Conservation (phyloP, 108 stramenopile species). For the Fragilaria crotonensis region DNA sequence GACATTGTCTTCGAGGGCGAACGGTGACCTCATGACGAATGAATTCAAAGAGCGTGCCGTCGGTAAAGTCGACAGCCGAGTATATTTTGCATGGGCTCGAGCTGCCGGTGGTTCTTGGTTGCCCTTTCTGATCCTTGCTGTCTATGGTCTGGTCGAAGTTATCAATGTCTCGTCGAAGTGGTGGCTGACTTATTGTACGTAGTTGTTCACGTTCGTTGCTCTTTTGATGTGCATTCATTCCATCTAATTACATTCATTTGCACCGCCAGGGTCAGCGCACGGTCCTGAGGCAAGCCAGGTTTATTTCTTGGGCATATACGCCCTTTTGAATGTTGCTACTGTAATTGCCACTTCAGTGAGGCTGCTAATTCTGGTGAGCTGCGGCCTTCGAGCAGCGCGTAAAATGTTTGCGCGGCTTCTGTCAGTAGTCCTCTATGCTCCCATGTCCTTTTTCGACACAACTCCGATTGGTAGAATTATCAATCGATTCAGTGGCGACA, state of each 20-base stretch:
- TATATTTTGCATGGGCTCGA: slow-evolving; percentile 68
- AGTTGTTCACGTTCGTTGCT: slow-evolving; percentile 1
- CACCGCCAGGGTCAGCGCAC: slow-evolving; percentile 3
- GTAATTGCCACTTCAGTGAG: slow-evolving; percentile 37
- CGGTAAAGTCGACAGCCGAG: slow-evolving; percentile 45
- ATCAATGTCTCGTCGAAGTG: slow-evolving; percentile 52
- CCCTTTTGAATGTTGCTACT: slow-evolving; percentile 43
- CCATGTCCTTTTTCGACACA: slow-evolving; percentile 80
- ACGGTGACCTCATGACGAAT: slow-evolving; percentile 1
- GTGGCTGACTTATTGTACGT: slow-evolving; percentile 69
- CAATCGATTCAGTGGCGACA: slow-evolving; percentile 62
- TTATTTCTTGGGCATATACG: slow-evolving; percentile 44
- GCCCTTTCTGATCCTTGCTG: slow-evolving; percentile 37
- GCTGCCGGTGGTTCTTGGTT: slow-evolving; percentile 71
- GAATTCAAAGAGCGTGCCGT: slow-evolving; percentile 8
- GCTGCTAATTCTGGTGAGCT: slow-evolving; percentile 27
- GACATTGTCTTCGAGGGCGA: not conserved
- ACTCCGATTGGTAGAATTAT: slow-evolving; percentile 53
- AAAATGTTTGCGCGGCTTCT: slow-evolving; percentile 35
- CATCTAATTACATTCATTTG: not conserved
- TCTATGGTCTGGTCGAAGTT: slow-evolving; percentile 41
- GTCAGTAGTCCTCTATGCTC: slow-evolving; percentile 59
- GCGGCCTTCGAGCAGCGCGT: slow-evolving; percentile 32
- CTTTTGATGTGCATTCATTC: not conserved
- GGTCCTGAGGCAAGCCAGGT: slow-evolving; percentile 8